Evolutionary conservation across 345 rosid species (phyloP).

Genomic region (Eucalyptus pauciflora): DNA sequence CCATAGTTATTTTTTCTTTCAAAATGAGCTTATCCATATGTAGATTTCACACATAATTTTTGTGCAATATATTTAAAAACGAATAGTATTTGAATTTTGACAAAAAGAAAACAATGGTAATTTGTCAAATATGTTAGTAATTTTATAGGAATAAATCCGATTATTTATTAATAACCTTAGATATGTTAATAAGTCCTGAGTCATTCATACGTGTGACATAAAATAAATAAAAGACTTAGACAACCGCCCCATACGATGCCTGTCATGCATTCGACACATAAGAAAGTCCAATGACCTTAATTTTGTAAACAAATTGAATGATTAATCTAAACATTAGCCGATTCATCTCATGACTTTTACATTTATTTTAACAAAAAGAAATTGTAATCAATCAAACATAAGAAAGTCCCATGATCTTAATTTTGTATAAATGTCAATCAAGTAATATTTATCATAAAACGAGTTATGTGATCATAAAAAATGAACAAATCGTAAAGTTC

Average conservation of each 20-base stretch:
- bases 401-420: too few relatives aligned
- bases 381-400: not conserved
- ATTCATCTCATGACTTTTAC: not conserved
- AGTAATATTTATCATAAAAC: too few relatives aligned
- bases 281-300: not conserved
- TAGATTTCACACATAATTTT: not conserved
- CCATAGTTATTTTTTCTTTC: not conserved
- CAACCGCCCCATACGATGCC: not conserved
- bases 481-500: not conserved
- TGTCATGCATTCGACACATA: not conserved
- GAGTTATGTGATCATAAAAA: not conserved
- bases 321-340: not conserved
- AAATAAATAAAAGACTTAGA: not conserved
- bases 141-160: not conserved
- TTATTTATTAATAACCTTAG: not conserved
- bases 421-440: not conserved
- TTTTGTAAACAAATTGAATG: not conserved
- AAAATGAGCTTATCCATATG: not conserved
- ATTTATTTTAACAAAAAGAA: too few relatives aligned
- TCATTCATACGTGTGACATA: not conserved
- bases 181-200: not conserved
- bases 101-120: too few relatives aligned
- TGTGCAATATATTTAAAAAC: too few relatives aligned
- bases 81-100: not conserved
- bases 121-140: not conserved